Conservation (phyloP, 495 filamentous ascomycete genomes). For the Platismatia glauca region DNA sequence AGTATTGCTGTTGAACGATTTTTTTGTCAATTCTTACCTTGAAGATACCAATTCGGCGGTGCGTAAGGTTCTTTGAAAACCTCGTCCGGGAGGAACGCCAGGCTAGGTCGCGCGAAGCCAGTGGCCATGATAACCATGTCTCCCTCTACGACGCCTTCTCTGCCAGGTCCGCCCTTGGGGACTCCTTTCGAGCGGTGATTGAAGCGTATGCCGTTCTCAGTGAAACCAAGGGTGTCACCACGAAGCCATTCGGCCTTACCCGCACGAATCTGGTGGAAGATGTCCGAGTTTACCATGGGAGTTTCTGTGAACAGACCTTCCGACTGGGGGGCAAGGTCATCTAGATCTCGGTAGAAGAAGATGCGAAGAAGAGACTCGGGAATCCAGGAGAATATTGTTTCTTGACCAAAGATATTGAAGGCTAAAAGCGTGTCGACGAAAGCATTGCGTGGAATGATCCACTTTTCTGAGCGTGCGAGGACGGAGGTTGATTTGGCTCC, state of each 20-base stretch:
- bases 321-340: conserved; percentile 59
- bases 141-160: conserved; percentile 50
- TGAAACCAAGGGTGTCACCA: conserved; percentile 63
- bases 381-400: conserved; percentile 66
- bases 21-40: not conserved
- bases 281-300: conserved; percentile 77
- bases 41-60: conserved; percentile 78
- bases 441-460: conserved; percentile 77
- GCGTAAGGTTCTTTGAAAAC: conserved; percentile 62
- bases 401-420: conserved; percentile 70
- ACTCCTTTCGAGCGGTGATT: conserved; percentile 64
- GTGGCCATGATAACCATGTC: conserved; percentile 82
- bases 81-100: conserved; percentile 63
- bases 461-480: conserved; percentile 72
- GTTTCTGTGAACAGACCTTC: conserved; percentile 72
- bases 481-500: conserved; percentile 61
- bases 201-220: conserved; percentile 56
- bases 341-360: conserved; percentile 80
- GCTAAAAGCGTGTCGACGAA: conserved; percentile 64
- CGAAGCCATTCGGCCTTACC: conserved; percentile 72
- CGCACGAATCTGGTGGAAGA: conserved; percentile 67
- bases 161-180: conserved; percentile 61
- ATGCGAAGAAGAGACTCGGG: conserved; percentile 65
- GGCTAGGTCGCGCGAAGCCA: conserved; percentile 63
- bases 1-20: not conserved